Percentiles rank a stretch among this genome's conserved stretches.
Evolutionary conservation across 2,329 filamentous ascomycete genomes (phyloP).

Genomic region (Aspergillus niger): DNA sequence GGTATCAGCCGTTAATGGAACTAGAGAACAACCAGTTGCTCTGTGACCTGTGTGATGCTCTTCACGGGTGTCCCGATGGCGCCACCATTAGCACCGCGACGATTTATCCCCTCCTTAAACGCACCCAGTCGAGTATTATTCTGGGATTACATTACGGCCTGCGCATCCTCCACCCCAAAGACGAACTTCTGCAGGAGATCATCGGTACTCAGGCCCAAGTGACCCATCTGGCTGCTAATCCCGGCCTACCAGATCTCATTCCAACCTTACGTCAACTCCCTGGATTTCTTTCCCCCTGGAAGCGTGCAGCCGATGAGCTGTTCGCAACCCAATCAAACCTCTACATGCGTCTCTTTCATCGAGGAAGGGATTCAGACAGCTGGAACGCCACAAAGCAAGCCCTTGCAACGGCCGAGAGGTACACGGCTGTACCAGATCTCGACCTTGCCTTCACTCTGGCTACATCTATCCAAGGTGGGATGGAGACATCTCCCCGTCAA

Average conservation of each 20-base stretch:
- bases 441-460: constrained; percentile 53
- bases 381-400: constrained; percentile 35
- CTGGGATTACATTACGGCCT: constrained; percentile 56
- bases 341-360: constrained; percentile 26
- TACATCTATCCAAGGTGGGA: constrained; percentile 52
- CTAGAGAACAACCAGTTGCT: constrained; percentile 52
- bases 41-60: constrained; percentile 42
- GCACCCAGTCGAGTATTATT: constrained; percentile 55
- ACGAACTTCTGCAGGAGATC: constrained; percentile 50
- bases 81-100: constrained; percentile 23
- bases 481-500: constrained; percentile 52
- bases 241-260: constrained; percentile 51
- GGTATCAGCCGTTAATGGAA: constrained; percentile 55
- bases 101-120: constrained; percentile 54
- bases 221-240: constrained; percentile 50
- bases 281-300: constrained; percentile 51
- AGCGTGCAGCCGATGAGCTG: constrained; percentile 27
- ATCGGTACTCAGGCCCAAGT: constrained; percentile 52
- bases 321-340: constrained; percentile 30
- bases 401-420: constrained; percentile 39
- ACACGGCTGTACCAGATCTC: constrained; percentile 40
- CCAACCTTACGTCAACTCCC: constrained; percentile 50
- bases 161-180: constrained; percentile 48
- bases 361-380: constrained; percentile 19
- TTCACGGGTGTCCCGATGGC: background rate